Conservation (phyloP, 179 eudicot genomes). For the Silene vulgaris region DNA sequence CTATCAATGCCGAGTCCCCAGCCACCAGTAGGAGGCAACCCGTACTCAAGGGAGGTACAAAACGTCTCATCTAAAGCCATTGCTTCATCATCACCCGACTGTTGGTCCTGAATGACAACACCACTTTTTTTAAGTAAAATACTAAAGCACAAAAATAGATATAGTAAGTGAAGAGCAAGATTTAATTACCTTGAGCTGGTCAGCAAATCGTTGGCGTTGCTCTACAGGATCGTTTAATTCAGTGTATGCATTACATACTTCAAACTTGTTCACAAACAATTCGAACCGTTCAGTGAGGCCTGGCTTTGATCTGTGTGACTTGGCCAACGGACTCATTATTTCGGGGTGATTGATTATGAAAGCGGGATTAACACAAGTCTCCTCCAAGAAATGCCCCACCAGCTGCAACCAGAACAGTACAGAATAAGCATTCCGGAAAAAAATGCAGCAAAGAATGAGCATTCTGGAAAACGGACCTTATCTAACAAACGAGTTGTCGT, state of each 20-base stretch:
- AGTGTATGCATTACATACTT: conserved; percentile 94
- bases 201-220: conserved; percentile 85
- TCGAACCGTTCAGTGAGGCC: conserved; percentile 93
- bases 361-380: conserved; percentile 74
- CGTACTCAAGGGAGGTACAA: conserved; percentile 82
- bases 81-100: conserved; percentile 94
- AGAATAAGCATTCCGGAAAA: conserved; percentile 12
- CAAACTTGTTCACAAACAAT: conserved; percentile 85
- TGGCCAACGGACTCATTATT: conserved; percentile 97
- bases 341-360: conserved; percentile 93
- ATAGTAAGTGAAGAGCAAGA: not conserved
- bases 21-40: conserved; percentile 90
- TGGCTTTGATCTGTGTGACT: conserved; percentile 95
- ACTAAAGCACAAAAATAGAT: too few relatives aligned
- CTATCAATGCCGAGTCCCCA: conserved; percentile 96
- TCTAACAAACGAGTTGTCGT: conserved; percentile 84
- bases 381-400: conserved; percentile 97
- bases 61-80: conserved; percentile 94
- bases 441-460: too few relatives aligned
- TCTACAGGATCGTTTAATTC: conserved; percentile 93
- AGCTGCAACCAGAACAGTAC: conserved; percentile 46
- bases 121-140: conserved; percentile 9
- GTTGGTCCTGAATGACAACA: conserved; percentile 58
- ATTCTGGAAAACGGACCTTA: conserved; percentile 7
- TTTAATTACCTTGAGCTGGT: conserved; percentile 77